Percentiles rank a stretch among this genome's conserved stretches.
Evolutionary conservation across 805 yeast genomes (phyloP).

Genomic region (Myxozyma neotropica): DNA sequence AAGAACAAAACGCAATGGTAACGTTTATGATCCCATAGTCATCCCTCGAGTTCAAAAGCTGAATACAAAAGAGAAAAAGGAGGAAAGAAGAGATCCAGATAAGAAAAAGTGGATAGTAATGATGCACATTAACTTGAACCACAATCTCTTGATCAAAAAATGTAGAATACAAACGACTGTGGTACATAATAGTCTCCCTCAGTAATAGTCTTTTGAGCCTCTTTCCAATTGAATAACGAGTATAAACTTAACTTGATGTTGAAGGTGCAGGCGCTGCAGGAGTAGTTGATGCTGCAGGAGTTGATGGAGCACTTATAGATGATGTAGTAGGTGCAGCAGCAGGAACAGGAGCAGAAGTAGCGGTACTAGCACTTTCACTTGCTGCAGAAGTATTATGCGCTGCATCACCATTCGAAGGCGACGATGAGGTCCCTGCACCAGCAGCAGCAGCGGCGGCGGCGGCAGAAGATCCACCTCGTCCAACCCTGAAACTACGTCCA

Average conservation of each 20-base stretch:
- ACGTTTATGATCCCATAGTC: no score
- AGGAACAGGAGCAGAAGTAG: neutral
- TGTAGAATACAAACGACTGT: no score
- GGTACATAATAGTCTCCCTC: no score
- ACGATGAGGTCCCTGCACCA: no score
- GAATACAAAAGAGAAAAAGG: neutral
- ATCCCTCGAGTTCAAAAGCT: no score
- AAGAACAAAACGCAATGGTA: no score
- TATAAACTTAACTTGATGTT: neutral
- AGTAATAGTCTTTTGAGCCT: neutral
- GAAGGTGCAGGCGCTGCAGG: neutral
- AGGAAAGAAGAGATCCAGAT: neutral
- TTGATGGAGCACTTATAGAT: conserved; percentile 1
- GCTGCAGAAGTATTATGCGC: neutral
- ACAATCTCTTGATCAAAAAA: no score
- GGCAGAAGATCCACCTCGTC: conserved; percentile 1
- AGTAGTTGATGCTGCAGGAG: neutral
- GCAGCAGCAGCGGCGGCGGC: neutral
- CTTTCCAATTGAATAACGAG: no score
- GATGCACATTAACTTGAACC: no score
- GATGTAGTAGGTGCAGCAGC: conserved; percentile 4
- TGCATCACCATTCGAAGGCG: neutral
- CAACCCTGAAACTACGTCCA: conserved; percentile 15
- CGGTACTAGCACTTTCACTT: neutral
- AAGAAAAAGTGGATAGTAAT: no score